phyloP scores from a whole-genome alignment of 306 rosid species.

The Trifolium repens region DNA sequence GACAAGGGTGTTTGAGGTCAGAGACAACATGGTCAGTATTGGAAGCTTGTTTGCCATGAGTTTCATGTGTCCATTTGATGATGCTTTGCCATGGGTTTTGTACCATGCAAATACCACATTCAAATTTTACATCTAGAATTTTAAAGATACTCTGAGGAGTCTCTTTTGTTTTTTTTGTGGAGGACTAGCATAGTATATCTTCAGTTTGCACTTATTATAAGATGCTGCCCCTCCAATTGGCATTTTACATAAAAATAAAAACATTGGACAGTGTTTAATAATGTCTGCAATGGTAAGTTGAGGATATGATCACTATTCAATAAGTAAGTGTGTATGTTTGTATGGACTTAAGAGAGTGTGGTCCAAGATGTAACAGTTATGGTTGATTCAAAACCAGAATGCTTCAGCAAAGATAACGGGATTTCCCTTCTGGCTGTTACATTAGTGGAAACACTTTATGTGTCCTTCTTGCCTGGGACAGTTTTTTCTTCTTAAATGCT shows the following conservation, averaged over 20 bases:
- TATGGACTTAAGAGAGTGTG: constrained; percentile 32
- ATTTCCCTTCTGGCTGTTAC: constrained; percentile 47
- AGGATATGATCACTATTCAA: constrained; percentile 32
- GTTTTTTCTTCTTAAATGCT: constrained; percentile 41
- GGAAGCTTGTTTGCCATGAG: too few relatives aligned
- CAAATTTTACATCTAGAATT: neutral
- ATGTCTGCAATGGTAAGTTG: constrained; percentile 21
- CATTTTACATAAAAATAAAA: constrained; percentile 3
- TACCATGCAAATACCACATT: neutral
- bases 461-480: constrained; percentile 38
- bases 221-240: neutral
- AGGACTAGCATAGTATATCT: neutral
- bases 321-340: constrained; percentile 7
- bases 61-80: too few relatives aligned
- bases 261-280: constrained; percentile 14
- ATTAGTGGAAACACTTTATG: constrained; percentile 48
- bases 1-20: too few relatives aligned
- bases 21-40: too few relatives aligned
- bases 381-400: constrained; percentile 44
- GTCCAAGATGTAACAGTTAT: constrained; percentile 40
- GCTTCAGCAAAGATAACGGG: constrained; percentile 47
- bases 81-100: too few relatives aligned
- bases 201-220: constrained; percentile 3
- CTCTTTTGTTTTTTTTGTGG: neutral
- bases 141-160: neutral